Base-by-base conservation (phyloP, 805 yeast genomes). In the Saccharomycopsis fibuligera region DNA sequence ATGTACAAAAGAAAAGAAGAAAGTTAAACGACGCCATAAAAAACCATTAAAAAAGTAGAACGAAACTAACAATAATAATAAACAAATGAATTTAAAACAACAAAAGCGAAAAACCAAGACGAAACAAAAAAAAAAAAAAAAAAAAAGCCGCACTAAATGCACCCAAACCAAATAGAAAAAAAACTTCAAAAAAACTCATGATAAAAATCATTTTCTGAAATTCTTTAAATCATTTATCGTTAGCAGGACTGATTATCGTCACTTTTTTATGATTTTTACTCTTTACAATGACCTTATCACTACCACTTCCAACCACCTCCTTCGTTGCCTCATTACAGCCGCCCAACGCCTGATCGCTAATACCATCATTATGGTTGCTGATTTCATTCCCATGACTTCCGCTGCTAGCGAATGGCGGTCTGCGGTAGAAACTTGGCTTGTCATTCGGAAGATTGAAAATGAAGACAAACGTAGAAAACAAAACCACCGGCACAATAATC, bases 401-500 rank as follows among this genome's bases (percentile, higher is more conserved):
- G 19, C 12, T 16, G 22, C n/a, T n/a, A 21, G 37, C 39, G 14
- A 14, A 35, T 8, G 17, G 9, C 16, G 45, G 35, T 14, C 36
- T 19, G 6, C 23, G 8, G 31, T 39, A 45, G 29, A 45, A 45
- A 24, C 41, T 23, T 4, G 48, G 37, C 31, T 48, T 38, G 25
- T 31, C 33, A 21, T 31, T 44, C n/a, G 42, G 43, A 14, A 50
- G 30, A 6, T 25, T 35, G 16, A 17, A 21, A 4, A 50, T 24
- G 30, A 50, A 50, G 3, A 50, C n/a, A 17, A 47, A 43, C 3
- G 54, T 50, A 3, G 48, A 36, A 4, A 50, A 5, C 30, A 50
- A 35, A 21, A 50, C 48, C 16, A 50, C 45, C 2, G 54, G 54
- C 12, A 50, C 50, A 27, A 50, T 50, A 21, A 50, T 38, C 30